These are phyloP conservation scores for Lachnellula willkommii DNA, from an alignment of 2,329 filamentous ascomycete genomes.

Conservation along the genomic window DNA sequence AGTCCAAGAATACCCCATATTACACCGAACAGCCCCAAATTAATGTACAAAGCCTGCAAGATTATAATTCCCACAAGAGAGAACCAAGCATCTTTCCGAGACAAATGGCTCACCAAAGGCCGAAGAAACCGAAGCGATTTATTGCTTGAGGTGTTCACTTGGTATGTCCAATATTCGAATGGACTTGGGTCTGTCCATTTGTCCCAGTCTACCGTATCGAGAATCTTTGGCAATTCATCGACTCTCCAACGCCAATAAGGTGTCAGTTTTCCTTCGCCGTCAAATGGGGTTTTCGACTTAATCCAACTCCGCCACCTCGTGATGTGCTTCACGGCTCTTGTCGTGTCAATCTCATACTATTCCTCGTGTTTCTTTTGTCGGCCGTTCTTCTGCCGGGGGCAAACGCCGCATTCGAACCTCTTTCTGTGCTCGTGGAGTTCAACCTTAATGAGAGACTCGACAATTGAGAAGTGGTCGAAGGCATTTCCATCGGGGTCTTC, in stretches of 20 bases:
- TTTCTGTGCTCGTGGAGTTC: neutral
- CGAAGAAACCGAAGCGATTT: neutral
- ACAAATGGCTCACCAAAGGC: neutral
- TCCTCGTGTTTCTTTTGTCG: neutral
- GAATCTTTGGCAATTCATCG: neutral
- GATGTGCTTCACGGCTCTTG: neutral
- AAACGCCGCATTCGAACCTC: neutral
- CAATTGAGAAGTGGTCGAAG: neutral
- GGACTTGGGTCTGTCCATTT: neutral
- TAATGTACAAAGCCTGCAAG: neutral
- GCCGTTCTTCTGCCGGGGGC: neutral
- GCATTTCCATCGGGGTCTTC: neutral
- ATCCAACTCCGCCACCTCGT: neutral
- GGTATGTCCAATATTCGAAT: neutral
- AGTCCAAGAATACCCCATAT: neutral
- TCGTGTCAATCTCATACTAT: neutral
- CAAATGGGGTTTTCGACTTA: neutral
- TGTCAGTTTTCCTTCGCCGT: neutral
- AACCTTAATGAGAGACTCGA: neutral
- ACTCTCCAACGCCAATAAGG: slow-evolving; percentile 1
- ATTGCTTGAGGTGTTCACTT: neutral
- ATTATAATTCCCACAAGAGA: neutral
- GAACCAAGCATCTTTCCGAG: neutral
- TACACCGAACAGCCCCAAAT: neutral
- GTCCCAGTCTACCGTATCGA: neutral